Evolutionary conservation across 805 yeast genomes (phyloP), one percentile per base, ranked within the genome.

Genomic region (Saturnispora bothae): DNA sequence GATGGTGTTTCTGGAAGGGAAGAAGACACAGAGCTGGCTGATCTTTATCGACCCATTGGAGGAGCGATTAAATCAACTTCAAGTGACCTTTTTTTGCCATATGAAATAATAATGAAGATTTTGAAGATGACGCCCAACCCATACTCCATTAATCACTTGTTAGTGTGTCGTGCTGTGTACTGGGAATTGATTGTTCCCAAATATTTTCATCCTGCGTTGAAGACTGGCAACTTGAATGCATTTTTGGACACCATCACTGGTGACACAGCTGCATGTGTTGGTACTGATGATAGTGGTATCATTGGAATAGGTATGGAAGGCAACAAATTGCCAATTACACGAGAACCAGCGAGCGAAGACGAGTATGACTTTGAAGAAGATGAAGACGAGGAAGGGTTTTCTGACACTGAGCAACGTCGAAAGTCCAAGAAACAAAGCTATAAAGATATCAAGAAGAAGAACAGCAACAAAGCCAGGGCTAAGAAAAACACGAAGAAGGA

Each of bases 91-190:
- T 37, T 37, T 25, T 45, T 77, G 15, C 80, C 81, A 1, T 62
- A 65, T 44, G 81, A 75, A 50, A 42, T 76, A 7, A 63, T 75
- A 23, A 54, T 59, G 31, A 37, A 59, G 19, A 63, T 74, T 4
- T 48, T 72, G 15, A 38, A 47, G 4, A 38, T 33, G 40, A 53
- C 59, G 10, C 52, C 60, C 2, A 50, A 48, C 4, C 60, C 61
- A 6, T 52, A 67, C 20, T 58, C 65, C 34, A 65, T 76, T 22
- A 68, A 68, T 41, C 71, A 69, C 48, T 58, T 84, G 39, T 56
- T 78, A 14, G 75, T 89, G 8, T 73, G 75, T 52, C 73, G 71
- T 43, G 49, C 68, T 4, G 75, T 88, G 63, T 79, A 82, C 54
- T 42, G 53, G 23, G 57, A 77, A 22, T 73, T 77, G 3, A 48